Evolutionary conservation across 768 basidiomycete species (phyloP).

Genomic region (Kwoniella botswanensis): DNA sequence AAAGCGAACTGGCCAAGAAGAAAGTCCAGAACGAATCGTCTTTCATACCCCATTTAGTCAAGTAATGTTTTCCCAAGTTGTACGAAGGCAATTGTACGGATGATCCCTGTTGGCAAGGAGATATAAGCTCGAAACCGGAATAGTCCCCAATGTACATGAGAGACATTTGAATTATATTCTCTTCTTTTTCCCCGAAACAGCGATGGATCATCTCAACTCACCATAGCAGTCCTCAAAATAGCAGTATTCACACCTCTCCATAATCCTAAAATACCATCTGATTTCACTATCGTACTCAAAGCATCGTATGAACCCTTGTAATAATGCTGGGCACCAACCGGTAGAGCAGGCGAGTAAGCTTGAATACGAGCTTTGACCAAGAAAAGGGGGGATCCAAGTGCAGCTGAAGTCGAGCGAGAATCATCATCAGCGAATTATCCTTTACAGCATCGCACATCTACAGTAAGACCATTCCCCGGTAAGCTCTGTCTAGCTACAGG

Average conservation of each 20-base stretch:
- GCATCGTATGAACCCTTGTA: conserved; percentile 87
- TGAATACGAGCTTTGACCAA: conserved; percentile 98
- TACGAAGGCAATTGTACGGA: conserved; percentile 95
- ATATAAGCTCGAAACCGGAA: conserved; percentile 1
- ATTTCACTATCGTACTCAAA: conserved; percentile 73
- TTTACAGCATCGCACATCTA: neutral
- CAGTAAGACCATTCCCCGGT: neutral
- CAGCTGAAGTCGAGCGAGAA: conserved; percentile 34
- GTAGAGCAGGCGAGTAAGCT: conserved; percentile 92
- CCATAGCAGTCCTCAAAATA: conserved; percentile 91
- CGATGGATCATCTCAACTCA: conserved; percentile 2
- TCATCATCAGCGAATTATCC: neutral
- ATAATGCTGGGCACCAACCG: conserved; percentile 91
- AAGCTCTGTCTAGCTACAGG: neutral
- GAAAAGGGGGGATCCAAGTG: conserved; percentile 63
- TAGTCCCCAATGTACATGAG: no score
- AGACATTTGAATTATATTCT: no score
- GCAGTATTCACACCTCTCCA: conserved; percentile 92
- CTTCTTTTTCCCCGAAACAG: no score
- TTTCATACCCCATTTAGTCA: conserved; percentile 71
- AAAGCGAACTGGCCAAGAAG: conserved; percentile 82
- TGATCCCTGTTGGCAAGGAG: conserved; percentile 39
- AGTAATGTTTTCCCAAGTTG: conserved; percentile 83
- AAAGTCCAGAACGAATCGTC: conserved; percentile 85
- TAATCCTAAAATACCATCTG: conserved; percentile 79